Evolutionary conservation across 2,329 filamentous ascomycete species (phyloP).

Genomic region (Penicillium sp.): DNA sequence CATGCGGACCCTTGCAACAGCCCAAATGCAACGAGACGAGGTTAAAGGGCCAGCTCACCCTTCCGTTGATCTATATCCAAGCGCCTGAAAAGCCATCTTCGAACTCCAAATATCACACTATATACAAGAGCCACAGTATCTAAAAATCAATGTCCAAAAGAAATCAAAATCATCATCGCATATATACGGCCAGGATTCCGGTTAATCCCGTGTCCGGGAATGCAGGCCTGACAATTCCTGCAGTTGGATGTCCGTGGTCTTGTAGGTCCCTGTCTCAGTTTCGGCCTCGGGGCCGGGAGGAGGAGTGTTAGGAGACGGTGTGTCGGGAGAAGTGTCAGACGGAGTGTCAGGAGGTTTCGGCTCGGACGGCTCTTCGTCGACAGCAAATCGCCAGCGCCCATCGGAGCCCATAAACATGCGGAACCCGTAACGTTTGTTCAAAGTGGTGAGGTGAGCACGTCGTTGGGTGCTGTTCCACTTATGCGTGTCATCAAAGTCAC

Average conservation of each 20-base stretch:
- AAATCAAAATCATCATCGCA: constrained; percentile 2
- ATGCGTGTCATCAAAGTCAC: constrained; percentile 32
- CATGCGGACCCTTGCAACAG: neutral
- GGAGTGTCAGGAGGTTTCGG: neutral
- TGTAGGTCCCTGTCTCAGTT: constrained; percentile 18
- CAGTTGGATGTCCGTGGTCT: constrained; percentile 18
- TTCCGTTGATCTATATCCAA: neutral
- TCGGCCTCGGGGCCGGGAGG: neutral
- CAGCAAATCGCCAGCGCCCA: constrained; percentile 32
- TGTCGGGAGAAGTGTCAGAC: neutral
- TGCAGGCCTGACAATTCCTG: constrained; percentile 12
- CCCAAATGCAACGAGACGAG: neutral
- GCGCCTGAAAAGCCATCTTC: neutral
- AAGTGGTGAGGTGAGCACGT: constrained; percentile 23
- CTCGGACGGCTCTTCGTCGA: constrained; percentile 30
- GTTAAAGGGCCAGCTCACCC: neutral
- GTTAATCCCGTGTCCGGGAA: constrained; percentile 3
- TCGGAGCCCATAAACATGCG: constrained; percentile 31
- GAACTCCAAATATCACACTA: neutral
- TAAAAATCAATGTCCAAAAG: neutral
- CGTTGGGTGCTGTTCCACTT: constrained; percentile 29
- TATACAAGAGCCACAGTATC: constrained; percentile 2
- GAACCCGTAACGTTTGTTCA: constrained; percentile 34
- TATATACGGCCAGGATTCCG: neutral
- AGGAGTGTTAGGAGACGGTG: neutral